These are phyloP conservation scores for Hericium coralloides DNA, from an alignment of 768 basidiomycete species.

Conservation along the genomic window DNA sequence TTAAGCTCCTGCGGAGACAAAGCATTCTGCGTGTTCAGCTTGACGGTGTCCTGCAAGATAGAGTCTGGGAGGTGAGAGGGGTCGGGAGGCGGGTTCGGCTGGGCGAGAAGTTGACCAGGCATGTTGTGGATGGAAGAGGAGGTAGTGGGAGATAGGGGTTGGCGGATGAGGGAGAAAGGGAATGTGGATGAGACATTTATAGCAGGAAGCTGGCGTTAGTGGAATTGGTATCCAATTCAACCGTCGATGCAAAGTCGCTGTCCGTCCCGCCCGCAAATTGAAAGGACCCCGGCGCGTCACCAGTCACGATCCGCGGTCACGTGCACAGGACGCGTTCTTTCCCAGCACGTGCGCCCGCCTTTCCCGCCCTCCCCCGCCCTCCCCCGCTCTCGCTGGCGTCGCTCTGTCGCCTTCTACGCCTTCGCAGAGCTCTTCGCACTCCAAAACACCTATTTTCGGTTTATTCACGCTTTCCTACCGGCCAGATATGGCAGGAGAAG, in stretches of 20 bases:
- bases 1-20: slow-evolving; percentile 43
- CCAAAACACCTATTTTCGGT: too few species aligned
- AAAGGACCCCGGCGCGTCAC: not conserved
- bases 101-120: slow-evolving; percentile 50
- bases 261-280: not conserved
- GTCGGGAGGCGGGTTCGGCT: slow-evolving; percentile 63
- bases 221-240: too few species aligned
- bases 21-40: slow-evolving; percentile 36
- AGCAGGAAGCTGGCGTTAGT: not conserved
- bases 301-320: not conserved
- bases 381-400: not conserved
- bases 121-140: slow-evolving; percentile 23
- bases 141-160: not conserved
- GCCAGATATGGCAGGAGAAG: too few species aligned
- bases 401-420: not conserved
- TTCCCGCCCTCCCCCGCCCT: not conserved
- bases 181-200: not conserved
- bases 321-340: not conserved
- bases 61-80: slow-evolving; percentile 56
- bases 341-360: not conserved
- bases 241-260: not conserved
- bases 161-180: not conserved
- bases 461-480: too few species aligned
- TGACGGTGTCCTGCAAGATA: slow-evolving; percentile 39
- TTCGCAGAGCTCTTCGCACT: too few species aligned